Evolutionary conservation across 805 yeast species (phyloP), one percentile per base, ranked within the genome.

Genomic region (Ogataea haglerorum): DNA sequence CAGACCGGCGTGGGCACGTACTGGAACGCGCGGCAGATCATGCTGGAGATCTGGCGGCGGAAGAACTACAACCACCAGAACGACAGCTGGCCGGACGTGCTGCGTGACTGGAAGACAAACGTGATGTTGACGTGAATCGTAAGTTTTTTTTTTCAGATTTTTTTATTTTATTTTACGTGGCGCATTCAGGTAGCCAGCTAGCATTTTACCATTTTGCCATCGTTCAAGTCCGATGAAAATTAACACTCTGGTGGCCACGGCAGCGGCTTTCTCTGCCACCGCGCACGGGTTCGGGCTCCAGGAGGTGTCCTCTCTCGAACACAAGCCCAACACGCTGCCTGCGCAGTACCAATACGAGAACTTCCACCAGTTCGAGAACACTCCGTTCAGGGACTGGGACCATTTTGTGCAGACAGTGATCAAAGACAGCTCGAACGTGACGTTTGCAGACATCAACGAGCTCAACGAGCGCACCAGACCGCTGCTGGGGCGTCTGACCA

Each of bases 41-140:
- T 86, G 85, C 68, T 80, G 44, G 96, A 87, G 58, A 91, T 86
- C 8, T 85, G 95, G 93, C 63, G 88, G 45, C 68, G 95, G 31
- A 76, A 86, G 52, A 69, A 77, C 36, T 73, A 71, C 49, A 75
- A 75, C 26, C 82, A 75, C 43, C 65, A 68, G 18, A 67, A 76
- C 40, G 85, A 77, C 49, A 78, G 78, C 51, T 87, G 96, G 96
- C 78, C 81, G 42, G 76, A 83, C 40, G 90, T 87, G 13, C 75
- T 85, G 34, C 73, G 74, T 33, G 95, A 87, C 45, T 85, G 95
- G 95, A 87, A 83, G 53, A 82, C 85, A 75, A 85, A 85, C 51
- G 72, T 87, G 38, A 84, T 86, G 90, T 64, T 87, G 43, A 70
- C 75, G 38, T 78, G 52, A 50, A 17, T 16, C 16, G 16, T 29